These are phyloP conservation scores for Asclepias syriaca DNA, from an alignment of 257 asterid species.

Conservation along the genomic window DNA sequence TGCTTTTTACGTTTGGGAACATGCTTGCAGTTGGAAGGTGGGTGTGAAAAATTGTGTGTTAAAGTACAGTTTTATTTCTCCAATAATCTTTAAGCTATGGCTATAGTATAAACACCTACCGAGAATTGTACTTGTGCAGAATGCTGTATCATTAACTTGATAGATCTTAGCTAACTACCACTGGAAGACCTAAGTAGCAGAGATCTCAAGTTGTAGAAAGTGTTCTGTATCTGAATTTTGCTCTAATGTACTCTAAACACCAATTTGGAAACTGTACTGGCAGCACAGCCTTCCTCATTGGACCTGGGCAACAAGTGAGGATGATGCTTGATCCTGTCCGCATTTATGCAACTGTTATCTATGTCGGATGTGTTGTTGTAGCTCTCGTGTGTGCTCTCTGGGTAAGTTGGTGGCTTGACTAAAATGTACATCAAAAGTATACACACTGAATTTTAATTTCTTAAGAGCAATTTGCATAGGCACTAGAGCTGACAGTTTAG, in stretches of 20 bases:
- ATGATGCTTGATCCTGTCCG: conserved; percentile 92
- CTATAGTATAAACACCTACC: neutral
- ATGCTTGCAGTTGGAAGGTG: conserved; percentile 88
- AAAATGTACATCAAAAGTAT: neutral
- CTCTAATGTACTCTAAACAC: conserved; percentile 34
- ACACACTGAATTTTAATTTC: neutral
- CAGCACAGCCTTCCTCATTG: conserved; percentile 94
- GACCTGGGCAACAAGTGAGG: conserved; percentile 65
- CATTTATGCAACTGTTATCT: conserved; percentile 66
- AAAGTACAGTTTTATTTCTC: neutral
- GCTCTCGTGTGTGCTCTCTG: conserved; percentile 91
- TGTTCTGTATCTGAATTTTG: neutral
- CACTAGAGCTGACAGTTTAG: neutral
- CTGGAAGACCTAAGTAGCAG: neutral
- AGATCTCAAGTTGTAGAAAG: neutral
- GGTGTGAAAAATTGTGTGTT: neutral
- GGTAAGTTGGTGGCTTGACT: conserved; percentile 43
- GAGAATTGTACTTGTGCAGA: neutral
- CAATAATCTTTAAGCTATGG: neutral
- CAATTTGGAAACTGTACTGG: conserved; percentile 40
- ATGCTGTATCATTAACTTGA: neutral
- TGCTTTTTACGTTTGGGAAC: conserved; percentile 87
- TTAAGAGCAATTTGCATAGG: neutral
- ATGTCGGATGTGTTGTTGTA: conserved; percentile 59
- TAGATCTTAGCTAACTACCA: neutral